These are phyloP conservation scores for Yamagishiella unicocca DNA, from an alignment of 139 green algal genomes.

Conservation along the genomic window DNA sequence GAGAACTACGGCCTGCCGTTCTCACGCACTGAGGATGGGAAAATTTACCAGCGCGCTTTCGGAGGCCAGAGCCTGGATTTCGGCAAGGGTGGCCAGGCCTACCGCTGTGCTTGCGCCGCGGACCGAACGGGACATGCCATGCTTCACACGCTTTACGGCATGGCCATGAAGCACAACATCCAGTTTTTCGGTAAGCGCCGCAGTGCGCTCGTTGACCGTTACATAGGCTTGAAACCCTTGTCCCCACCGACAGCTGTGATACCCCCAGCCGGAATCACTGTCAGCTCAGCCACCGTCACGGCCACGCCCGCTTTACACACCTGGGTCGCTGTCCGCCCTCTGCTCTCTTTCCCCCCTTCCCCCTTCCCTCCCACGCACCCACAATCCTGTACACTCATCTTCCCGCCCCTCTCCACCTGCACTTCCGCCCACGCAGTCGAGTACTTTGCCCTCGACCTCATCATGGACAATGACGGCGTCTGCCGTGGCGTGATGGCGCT, in stretches of 20 bases:
- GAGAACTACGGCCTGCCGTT: slow-evolving; percentile 99
- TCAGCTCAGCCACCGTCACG: too few relatives aligned
- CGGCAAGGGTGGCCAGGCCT: slow-evolving; percentile 91
- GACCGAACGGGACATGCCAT: slow-evolving; percentile 99
- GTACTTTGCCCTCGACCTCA: slow-evolving; percentile 99
- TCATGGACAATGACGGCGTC: slow-evolving; percentile 95
- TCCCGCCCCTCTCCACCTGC: too few relatives aligned
- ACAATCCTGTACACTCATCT: background rate
- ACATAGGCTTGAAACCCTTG: too few relatives aligned
- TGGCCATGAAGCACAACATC: slow-evolving; percentile 96
- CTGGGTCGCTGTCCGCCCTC: too few relatives aligned
- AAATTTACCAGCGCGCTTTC: slow-evolving; percentile 99
- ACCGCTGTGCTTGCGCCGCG: slow-evolving; percentile 91
- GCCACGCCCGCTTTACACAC: too few relatives aligned
- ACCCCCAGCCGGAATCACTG: too few relatives aligned
- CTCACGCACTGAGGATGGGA: slow-evolving; percentile 97
- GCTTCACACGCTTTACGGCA: slow-evolving; percentile 98
- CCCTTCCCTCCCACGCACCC: background rate
- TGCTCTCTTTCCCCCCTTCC: background rate
- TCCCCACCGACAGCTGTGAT: too few relatives aligned
- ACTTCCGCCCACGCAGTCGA: slow-evolving; percentile 91
- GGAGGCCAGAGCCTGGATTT: slow-evolving; percentile 97
- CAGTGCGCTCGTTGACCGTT: too few relatives aligned
- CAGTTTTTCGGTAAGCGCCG: slow-evolving; percentile 92
- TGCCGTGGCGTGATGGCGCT: slow-evolving; percentile 93